phyloP scores from a whole-genome alignment of 306 rosid genomes.

The Pterocarpus macrocarpus region DNA sequence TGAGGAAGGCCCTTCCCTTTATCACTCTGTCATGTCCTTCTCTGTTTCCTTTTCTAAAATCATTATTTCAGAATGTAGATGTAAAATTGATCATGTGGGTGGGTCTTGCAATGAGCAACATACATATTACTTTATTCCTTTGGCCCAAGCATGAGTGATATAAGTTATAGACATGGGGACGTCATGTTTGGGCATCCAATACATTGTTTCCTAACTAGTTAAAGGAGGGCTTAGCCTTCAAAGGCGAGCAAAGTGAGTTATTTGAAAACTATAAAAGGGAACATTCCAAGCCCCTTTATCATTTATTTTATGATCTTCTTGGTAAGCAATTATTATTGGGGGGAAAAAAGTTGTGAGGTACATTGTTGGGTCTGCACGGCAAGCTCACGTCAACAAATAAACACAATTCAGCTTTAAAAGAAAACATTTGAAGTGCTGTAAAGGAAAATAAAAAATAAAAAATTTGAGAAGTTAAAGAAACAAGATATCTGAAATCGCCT shows the following conservation, averaged over 20 bases:
- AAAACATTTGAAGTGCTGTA: not conserved
- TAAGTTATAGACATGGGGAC: conserved; percentile 32
- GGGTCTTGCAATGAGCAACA: conserved; percentile 42
- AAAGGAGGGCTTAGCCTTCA: conserved; percentile 39
- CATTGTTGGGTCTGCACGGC: not conserved
- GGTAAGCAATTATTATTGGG: conserved; percentile 33
- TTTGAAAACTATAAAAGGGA: conserved; percentile 14
- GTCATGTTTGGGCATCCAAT: conserved; percentile 38
- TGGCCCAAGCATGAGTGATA: conserved; percentile 24
- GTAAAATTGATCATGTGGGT: conserved; percentile 40
- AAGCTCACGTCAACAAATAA: conserved; percentile 38
- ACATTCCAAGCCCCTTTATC: conserved; percentile 21
- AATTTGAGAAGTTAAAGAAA: not conserved
- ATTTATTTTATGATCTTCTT: not conserved
- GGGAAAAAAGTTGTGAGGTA: not conserved
- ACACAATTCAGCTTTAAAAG: conserved; percentile 5
- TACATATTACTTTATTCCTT: conserved; percentile 31
- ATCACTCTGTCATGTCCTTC: conserved; percentile 47
- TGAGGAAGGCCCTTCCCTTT: conserved; percentile 17
- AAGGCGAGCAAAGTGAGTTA: conserved; percentile 41
- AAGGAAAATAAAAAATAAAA: not conserved
- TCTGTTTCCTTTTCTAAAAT: conserved; percentile 26
- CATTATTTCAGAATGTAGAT: not conserved
- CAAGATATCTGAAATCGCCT: not conserved
- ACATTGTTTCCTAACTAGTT: conserved; percentile 26